Evolutionary conservation across 306 rosid genomes (phyloP).

Genomic region (barrel medic (Medicago truncatula)): DNA sequence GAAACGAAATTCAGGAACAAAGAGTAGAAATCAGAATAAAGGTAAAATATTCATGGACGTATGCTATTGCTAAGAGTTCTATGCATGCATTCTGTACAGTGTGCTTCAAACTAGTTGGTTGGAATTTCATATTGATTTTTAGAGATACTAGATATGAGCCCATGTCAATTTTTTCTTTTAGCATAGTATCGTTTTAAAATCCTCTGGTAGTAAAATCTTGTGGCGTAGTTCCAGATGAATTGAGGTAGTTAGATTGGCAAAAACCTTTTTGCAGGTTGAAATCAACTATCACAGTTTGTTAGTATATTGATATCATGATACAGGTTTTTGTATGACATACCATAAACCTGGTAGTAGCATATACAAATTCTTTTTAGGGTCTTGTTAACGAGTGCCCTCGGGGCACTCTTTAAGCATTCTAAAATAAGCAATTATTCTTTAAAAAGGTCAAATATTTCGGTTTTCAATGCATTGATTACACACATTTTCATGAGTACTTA

Average conservation of each 20-base stretch:
- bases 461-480: no score
- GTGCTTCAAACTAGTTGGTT: neutral
- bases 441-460: no score
- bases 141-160: neutral
- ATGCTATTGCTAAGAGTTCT: neutral
- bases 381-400: no score
- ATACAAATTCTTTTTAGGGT: constrained; percentile 10
- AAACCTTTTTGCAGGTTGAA: constrained; percentile 5
- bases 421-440: no score
- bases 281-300: neutral
- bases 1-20: constrained; percentile 43
- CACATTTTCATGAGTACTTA: no score
- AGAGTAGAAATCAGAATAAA: constrained; percentile 33
- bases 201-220: neutral
- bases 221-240: constrained; percentile 15
- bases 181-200: constrained; percentile 2
- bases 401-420: no score
- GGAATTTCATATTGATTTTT: constrained; percentile 17
- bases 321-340: neutral
- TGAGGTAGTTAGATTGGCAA: neutral
- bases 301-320: neutral
- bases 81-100: neutral
- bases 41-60: constrained; percentile 44
- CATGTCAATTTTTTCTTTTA: neutral
- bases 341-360: neutral